Base-by-base conservation (phyloP, 169 alveolate genomes). In the Theileria orientalis region DNA sequence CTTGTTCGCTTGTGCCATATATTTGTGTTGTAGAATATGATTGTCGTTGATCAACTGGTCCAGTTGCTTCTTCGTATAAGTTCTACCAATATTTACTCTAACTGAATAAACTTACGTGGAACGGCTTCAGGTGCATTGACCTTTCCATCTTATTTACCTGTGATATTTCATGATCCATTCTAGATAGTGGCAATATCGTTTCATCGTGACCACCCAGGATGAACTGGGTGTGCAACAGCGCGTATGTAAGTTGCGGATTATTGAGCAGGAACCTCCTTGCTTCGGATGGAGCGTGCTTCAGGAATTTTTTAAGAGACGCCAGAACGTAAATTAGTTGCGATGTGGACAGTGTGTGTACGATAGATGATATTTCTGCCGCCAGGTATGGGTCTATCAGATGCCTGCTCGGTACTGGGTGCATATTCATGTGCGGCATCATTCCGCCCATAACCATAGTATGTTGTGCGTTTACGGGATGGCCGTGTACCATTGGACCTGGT, bases 331-430 rank as follows among this genome's bases (percentile, higher is more conserved):
- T 67, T 46, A 82, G 47, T 69, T 82, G 89, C 56, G 89, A 64
- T 27, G 85, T 30, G 13, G 89, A 69, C 0, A 82, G 69, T 42
- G 89, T 82, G 56, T 82, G 89, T 19, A 82, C 71, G 23, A 82
- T 59, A 0, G 89, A 73, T 5, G 89, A 68, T n/a, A 82, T 82
- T 52, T 82, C 89, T 19, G 89, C 89, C 2, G 89, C 89, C 75
- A 82, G 23, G 69, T 82, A 82, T 6, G 77, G 82, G 68, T 82
- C 89, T 23, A 49, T 51, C 0, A 49, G 2, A 1, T 69, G 57
- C 7, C 29, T n/a, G 0, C 33, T 21, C 29, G 49, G 63, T 23
- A 0, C 41, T 9, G 25, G 44, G 13, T 16, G 69, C 0, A 13
- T 41, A 23, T 19, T 13, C 27, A 46, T 6, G 29, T 49, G 78